Evolutionary conservation across 352 stramenopile species (phyloP), one percentile per base, ranked within the genome.

Genomic region (Lagenidium giganteum): DNA sequence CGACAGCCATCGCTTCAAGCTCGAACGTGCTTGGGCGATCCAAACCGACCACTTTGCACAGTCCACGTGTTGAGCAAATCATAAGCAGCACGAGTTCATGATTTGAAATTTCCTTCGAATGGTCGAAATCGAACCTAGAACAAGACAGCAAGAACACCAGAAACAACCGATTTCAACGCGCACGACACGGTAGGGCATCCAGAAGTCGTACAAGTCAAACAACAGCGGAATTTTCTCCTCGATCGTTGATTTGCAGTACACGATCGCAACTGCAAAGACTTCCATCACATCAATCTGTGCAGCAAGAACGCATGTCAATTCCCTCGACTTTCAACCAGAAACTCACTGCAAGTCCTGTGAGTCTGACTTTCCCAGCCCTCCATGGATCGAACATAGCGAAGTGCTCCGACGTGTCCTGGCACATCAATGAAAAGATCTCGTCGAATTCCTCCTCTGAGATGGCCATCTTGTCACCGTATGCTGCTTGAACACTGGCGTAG

Each of bases 351-450:
- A 33, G 21, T 44, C 14, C 25, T 39, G 27, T 36, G n/a, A 21
- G 11, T 16, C 38, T 0, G 13, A 83, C 72, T 54, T 85, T 82
- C 58, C 60, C 70, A 24, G 76, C 47, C 18, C 67, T 51, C 67
- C 63, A 86, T 21, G 46, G 72, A 41, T 84, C 72, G 26, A 86
- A 86, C 16, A 90, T 53, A 18, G 70, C 61, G 30, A 90, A 90
- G 42, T 90, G 77, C 24, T 86, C 72, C 6, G 55, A 16, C 22
- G 77, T 47, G 30, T 90, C 74, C 35, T 84, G 70, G 34, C 70
- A 90, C 4, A 87, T 68, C 34, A 87, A 65, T 28, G 74, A 83
- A 39, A 90, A 90, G 32, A 90, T 74, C 26, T 90, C 70, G 44
- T 86, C 74, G 37, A 90, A 90, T 37, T 90, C 71, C 5, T 83